phyloP scores from a whole-genome alignment of 352 stramenopile genomes.

The Phytopythium boreale region DNA sequence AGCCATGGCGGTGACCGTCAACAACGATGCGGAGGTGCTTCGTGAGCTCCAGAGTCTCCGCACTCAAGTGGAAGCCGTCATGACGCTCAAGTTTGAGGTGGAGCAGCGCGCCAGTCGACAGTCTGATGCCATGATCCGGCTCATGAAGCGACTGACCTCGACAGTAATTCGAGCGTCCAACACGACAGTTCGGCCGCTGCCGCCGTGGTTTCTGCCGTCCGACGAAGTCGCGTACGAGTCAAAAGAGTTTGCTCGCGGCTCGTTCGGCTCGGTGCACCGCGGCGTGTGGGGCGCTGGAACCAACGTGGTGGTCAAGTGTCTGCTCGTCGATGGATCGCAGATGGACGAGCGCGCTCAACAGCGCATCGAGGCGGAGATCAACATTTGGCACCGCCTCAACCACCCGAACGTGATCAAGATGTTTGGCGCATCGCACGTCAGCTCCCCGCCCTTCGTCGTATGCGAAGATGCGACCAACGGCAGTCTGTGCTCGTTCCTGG shows the following conservation, averaged over 20 bases:
- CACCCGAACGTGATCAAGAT: constrained; percentile 30
- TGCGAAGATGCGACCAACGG: constrained; percentile 22
- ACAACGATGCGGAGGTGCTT: constrained; percentile 3
- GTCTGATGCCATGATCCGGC: background rate
- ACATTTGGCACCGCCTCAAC: constrained; percentile 23
- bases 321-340: constrained; percentile 10
- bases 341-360: constrained; percentile 3
- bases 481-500: constrained; percentile 15
- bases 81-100: constrained; percentile 14
- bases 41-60: background rate
- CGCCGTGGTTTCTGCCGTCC: constrained; percentile 16
- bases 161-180: constrained; percentile 14
- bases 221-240: constrained; percentile 14
- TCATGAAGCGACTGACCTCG: constrained; percentile 9
- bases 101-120: constrained; percentile 2
- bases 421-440: constrained; percentile 28
- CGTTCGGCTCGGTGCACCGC: constrained; percentile 19
- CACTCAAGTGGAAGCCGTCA: constrained; percentile 7
- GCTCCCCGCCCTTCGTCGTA: constrained; percentile 19
- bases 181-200: constrained; percentile 1
- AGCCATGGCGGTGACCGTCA: background rate
- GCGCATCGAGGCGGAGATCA: constrained; percentile 22
- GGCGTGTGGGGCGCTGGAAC: constrained; percentile 16
- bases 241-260: constrained; percentile 16
- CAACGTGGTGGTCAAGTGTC: constrained; percentile 31